These are phyloP conservation scores for Dryadomyces quercivorus DNA, from an alignment of 2,329 filamentous ascomycete genomes.

Conservation along the genomic window DNA sequence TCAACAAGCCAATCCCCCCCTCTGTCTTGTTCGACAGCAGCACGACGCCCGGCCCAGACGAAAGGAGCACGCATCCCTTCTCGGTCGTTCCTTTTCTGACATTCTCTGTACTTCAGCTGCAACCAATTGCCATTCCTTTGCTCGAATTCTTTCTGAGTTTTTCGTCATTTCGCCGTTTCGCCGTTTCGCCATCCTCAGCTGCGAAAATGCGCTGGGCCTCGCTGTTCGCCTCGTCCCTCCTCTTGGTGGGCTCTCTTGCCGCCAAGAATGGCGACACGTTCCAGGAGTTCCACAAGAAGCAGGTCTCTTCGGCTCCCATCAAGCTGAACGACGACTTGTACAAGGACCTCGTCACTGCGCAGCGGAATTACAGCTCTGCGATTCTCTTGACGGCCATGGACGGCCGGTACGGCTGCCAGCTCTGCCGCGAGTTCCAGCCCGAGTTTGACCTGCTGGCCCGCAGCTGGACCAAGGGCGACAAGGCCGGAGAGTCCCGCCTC, in stretches of 20 bases:
- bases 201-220: slow-evolving; percentile 57
- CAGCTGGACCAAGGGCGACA: slow-evolving; percentile 81
- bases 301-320: slow-evolving; percentile 52
- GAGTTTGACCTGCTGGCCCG: slow-evolving; percentile 82
- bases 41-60: neutral
- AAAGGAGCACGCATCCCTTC: neutral
- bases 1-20: neutral
- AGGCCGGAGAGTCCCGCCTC: slow-evolving; percentile 56
- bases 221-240: slow-evolving; percentile 50
- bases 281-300: slow-evolving; percentile 55
- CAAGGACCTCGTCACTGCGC: slow-evolving; percentile 59
- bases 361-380: slow-evolving; percentile 72
- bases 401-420: slow-evolving; percentile 65
- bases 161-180: neutral
- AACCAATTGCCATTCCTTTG: no score
- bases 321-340: slow-evolving; percentile 71
- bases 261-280: slow-evolving; percentile 57
- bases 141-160: neutral
- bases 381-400: slow-evolving; percentile 84
- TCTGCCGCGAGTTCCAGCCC: slow-evolving; percentile 85
- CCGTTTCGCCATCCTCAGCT: neutral
- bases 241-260: slow-evolving; percentile 41
- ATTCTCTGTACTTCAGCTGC: no score
- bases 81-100: neutral
- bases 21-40: neutral